Percentiles rank a stretch among this genome's conserved stretches.
Conservation (phyloP, 331 rosid species). For the Spiraea crenata region DNA sequence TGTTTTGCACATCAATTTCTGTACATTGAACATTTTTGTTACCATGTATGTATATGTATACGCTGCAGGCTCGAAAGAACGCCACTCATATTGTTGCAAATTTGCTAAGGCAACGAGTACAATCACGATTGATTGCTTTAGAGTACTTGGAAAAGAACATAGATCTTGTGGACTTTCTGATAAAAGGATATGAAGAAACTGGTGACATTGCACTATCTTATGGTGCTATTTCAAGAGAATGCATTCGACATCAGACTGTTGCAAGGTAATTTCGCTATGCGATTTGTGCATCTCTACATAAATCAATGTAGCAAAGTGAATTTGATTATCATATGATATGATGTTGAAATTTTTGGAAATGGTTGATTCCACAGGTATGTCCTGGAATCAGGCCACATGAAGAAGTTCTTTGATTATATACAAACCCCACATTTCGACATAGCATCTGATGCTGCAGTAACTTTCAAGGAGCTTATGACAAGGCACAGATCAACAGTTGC, state of each 20-base stretch:
- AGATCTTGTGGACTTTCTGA: slow-evolving; percentile 37
- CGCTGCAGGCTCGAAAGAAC: slow-evolving; percentile 36
- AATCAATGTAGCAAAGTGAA: not conserved
- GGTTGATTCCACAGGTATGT: slow-evolving; percentile 26
- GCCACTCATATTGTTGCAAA: slow-evolving; percentile 42
- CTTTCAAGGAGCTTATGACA: slow-evolving; percentile 51
- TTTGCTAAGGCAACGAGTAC: slow-evolving; percentile 45
- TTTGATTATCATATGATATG: not conserved
- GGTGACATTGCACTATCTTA: slow-evolving; percentile 37
- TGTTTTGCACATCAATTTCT: not conserved
- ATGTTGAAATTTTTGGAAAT: no score
- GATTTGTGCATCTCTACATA: not conserved
- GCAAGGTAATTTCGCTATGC: slow-evolving; percentile 28
- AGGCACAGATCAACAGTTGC: slow-evolving; percentile 55
- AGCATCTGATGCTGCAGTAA: slow-evolving; percentile 41
- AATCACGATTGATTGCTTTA: slow-evolving; percentile 34
- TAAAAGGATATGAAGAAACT: slow-evolving; percentile 36
- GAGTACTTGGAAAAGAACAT: slow-evolving; percentile 46
- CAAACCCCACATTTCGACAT: slow-evolving; percentile 36
- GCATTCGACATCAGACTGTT: slow-evolving; percentile 43
- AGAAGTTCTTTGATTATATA: slow-evolving; percentile 35
- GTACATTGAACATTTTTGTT: not conserved
- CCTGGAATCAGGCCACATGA: slow-evolving; percentile 39
- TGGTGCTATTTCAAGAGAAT: slow-evolving; percentile 40
- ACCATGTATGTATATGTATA: not conserved